These are phyloP conservation scores for Carex parvula DNA, from an alignment of 176 grass and related monocot species.

Conservation along the genomic window DNA sequence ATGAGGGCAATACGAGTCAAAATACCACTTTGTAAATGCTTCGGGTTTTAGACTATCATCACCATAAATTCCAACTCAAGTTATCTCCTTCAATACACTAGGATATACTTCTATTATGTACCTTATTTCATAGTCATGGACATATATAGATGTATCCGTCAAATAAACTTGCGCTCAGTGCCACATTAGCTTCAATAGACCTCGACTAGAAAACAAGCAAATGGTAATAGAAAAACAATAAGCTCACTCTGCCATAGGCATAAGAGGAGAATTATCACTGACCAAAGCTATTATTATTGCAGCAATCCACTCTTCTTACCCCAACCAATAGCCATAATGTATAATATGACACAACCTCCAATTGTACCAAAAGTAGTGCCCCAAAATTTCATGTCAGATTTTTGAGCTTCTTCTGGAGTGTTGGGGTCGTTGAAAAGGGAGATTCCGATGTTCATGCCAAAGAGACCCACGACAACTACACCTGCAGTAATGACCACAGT, in stretches of 20 bases:
- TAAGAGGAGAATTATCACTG: neutral
- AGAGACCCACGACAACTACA: conserved; percentile 60
- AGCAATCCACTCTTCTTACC: conserved; percentile 78
- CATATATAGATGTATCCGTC: neutral
- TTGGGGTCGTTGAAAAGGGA: conserved; percentile 38
- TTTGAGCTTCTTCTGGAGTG: conserved; percentile 36
- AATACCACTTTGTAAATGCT: neutral
- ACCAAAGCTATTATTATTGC: conserved; percentile 28
- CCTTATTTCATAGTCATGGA: neutral
- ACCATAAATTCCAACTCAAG: neutral
- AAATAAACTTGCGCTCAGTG: neutral
- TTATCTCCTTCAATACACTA: neutral
- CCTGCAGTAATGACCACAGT: conserved; percentile 63
- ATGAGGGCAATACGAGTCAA: neutral
- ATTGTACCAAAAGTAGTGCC: conserved; percentile 60
- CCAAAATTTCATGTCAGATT: conserved; percentile 61
- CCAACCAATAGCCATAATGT: conserved; percentile 57
- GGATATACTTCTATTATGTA: neutral
- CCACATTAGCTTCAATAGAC: neutral
- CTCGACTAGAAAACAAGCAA: neutral
- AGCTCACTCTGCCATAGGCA: neutral
- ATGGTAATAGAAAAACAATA: conserved; percentile 11
- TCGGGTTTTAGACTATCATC: neutral
- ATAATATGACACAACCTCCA: conserved; percentile 51
- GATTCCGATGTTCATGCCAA: conserved; percentile 80